Percentiles rank a stretch among this genome's conserved stretches.
Evolutionary conservation across 345 rosid genomes (phyloP).

Genomic region (Salix purpurea): DNA sequence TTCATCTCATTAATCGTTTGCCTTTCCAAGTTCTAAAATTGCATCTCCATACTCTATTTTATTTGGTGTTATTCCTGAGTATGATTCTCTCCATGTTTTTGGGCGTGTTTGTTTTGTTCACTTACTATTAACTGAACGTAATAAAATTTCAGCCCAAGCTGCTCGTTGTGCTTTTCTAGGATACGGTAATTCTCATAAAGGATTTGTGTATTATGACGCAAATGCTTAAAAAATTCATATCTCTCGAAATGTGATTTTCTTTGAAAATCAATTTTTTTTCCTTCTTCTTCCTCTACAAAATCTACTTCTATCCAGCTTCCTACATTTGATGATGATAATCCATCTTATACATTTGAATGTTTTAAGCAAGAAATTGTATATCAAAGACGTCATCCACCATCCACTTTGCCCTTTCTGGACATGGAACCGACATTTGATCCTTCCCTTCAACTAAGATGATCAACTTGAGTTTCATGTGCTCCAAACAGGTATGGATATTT

Average conservation of each 20-base stretch:
- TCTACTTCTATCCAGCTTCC: too few species aligned
- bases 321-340: too few species aligned
- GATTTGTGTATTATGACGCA: neutral
- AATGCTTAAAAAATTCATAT: neutral
- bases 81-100: neutral
- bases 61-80: neutral
- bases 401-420: too few species aligned
- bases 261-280: neutral
- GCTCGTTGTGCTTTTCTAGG: neutral
- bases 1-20: neutral
- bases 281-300: too few species aligned
- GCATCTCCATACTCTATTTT: neutral
- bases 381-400: too few species aligned
- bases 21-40: neutral
- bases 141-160: neutral
- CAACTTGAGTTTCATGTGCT: neutral
- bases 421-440: too few species aligned
- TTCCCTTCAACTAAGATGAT: too few species aligned
- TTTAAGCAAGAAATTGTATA: too few species aligned
- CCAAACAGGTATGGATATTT: neutral
- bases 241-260: neutral
- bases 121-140: neutral
- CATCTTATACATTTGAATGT: too few species aligned
- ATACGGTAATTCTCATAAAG: neutral
- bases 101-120: neutral